Conservation (phyloP, 2,329 filamentous ascomycete genomes). For the Ambrosiella cleistominuta region DNA sequence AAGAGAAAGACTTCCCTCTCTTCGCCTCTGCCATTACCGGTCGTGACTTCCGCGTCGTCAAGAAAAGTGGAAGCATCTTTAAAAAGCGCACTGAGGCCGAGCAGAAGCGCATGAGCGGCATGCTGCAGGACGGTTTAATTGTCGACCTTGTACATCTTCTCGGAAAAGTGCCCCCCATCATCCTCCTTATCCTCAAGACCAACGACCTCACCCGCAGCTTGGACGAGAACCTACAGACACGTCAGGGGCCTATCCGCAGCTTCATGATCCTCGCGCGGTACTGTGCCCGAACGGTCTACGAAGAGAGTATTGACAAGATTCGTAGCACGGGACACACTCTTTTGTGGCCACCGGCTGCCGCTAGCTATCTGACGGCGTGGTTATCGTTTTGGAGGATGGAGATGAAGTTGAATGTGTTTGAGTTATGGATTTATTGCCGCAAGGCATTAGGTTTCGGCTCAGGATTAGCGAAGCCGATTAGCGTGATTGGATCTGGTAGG, state of each 20-base stretch:
- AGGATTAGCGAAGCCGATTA: neutral
- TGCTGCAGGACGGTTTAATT: slow-evolving; percentile 73
- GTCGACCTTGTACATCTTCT: slow-evolving; percentile 77
- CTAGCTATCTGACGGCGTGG: slow-evolving; percentile 38
- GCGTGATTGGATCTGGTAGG: neutral
- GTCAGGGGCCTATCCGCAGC: slow-evolving; percentile 43
- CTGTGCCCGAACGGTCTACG: slow-evolving; percentile 47
- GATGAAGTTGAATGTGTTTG: slow-evolving; percentile 45
- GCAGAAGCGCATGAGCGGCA: slow-evolving; percentile 69
- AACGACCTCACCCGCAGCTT: slow-evolving; percentile 90
- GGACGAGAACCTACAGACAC: slow-evolving; percentile 74
- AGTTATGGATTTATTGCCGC: slow-evolving; percentile 41
- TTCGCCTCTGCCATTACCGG: slow-evolving; percentile 96
- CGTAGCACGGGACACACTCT: slow-evolving; percentile 30
- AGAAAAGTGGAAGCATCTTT: slow-evolving; percentile 37
- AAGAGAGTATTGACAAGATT: slow-evolving; percentile 45
- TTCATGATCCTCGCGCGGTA: slow-evolving; percentile 54
- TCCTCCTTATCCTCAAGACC: slow-evolving; percentile 89
- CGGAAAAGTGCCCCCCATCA: slow-evolving; percentile 75
- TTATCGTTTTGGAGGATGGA: slow-evolving; percentile 41
- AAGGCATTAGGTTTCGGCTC: slow-evolving; percentile 23
- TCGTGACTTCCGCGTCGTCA: slow-evolving; percentile 60
- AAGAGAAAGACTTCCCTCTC: slow-evolving; percentile 77
- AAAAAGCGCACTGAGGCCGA: slow-evolving; percentile 52
- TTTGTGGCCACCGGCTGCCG: slow-evolving; percentile 39